Evolutionary conservation across 805 yeast species (phyloP), one percentile per base, ranked within the genome.

Genomic region (Metschnikowia peoriensis): DNA sequence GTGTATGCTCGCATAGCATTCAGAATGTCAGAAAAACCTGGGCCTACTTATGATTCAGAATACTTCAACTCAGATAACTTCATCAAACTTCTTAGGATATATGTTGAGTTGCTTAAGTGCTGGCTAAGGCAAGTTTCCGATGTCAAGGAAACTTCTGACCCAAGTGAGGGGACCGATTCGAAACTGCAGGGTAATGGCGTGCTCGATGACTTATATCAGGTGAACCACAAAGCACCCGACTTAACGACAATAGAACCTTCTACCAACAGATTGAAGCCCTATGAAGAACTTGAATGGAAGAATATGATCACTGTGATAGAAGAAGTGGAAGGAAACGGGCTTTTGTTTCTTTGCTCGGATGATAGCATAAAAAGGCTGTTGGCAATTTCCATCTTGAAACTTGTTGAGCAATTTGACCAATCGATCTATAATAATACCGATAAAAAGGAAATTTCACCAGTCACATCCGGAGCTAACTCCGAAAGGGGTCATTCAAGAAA

Each of bases 261-360:
- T 3, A 40, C 54, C 8, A 51, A 41, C 22, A 66, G 62, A 41
- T 46, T 59, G 29, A 67, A 67, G 47, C 71, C 69, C 7, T 69
- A 78, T 7, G 91, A 87, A 56, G 88, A 84, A 52, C 67, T 88
- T 38, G 93, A 88, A 63, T 76, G 89, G 79, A 89, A 88, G 59
- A 84, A 83, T 44, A 83, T 90, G 15, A 84, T 89, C 56, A 87
- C 97, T 0, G 86, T 88, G 0, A 85, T 94, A 44, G 98, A 94
- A 67, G 97, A 93, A 56, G 89, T 93, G 9, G 99, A 94, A 68
- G 97, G 99, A 0, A 89, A 92, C 64, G 99, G 97, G 0, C 70
- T 94, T 32, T 94, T 89, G 62, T 93, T 96, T 63, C 72, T 94
- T 22, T 89, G 97, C 61, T 89, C 97, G 1, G 96, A 91, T 59